Evolutionary conservation across 1,284 basidiomycete genomes (phyloP), one percentile per base, ranked within the genome.

Genomic region (Phellinidium pouzarii): DNA sequence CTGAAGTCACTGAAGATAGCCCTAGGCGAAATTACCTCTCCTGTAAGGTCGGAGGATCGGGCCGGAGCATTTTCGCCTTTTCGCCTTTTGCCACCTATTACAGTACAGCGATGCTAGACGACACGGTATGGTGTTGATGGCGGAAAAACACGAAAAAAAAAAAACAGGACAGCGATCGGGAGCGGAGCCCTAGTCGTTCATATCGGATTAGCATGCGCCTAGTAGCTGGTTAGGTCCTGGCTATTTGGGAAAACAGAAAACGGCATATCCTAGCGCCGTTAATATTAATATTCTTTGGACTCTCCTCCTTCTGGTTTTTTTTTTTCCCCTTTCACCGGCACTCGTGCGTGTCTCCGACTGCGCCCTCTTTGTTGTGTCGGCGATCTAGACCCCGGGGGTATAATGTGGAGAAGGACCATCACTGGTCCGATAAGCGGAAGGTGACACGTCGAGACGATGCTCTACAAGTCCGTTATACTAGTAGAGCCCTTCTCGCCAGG

Each of bases 141-240:
- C 31, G 31, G 31, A 34, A 8, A 34, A 34, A 34, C 31, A 3
- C 14, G 31, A 14, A 34, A 8, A 14, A 34, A 34, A 34, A 34
- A 14, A 34, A 11, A 14, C 31, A 14, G 31, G 14, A 11, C 9
- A 11, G 14, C 31, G 6, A 34, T 34, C 31, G 31, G 14, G 31
- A 3, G 31, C 31, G 31, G 31, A 34, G 31, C n/a, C n/a, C n/a
- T n/a, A 34, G 31, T 34, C 31, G 31, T 46, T 45, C 34, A 50
- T 38, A 38, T 44, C 53, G 43, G 53, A 54, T 54, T 50, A 54
- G 53, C 53, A 54, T 54, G 48, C 53, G 53, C 53, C 53, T 23
- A 34, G 22, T 23, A 29, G 34, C 44, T 46, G 53, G 53, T 19
- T 40, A 5, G 6, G 29, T 50, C 20, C 27, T 54, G 31, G 43